A percentile compares a stretch with the other conserved stretches of the same genome.
Evolutionary conservation across 257 asterid genomes (phyloP).

Genomic region (Solanum microdontum): DNA sequence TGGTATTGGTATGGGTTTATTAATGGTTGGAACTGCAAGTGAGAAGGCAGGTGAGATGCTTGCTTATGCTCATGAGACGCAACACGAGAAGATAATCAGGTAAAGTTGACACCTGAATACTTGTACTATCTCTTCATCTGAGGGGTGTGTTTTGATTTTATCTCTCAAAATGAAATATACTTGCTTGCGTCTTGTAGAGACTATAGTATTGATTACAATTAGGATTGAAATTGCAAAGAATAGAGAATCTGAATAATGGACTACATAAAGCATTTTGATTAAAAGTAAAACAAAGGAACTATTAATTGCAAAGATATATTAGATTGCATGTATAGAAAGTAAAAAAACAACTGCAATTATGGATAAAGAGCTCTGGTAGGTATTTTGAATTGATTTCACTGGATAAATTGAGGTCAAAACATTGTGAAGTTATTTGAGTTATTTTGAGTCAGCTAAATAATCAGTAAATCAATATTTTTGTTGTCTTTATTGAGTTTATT

Average conservation of each 20-base stretch:
- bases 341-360: background rate
- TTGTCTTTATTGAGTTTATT: background rate
- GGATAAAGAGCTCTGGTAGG: background rate
- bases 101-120: slow-evolving; percentile 8
- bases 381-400: background rate
- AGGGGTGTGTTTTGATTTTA: background rate
- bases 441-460: background rate
- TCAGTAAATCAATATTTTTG: background rate
- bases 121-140: background rate
- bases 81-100: slow-evolving; percentile 95
- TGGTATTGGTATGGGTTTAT: slow-evolving; percentile 91
- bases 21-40: slow-evolving; percentile 95
- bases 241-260: background rate
- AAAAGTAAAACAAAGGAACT: background rate
- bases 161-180: background rate
- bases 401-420: background rate
- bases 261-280: background rate
- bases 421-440: background rate
- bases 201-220: background rate
- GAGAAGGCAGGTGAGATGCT: slow-evolving; percentile 95
- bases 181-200: background rate
- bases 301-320: background rate
- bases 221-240: background rate
- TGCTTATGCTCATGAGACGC: slow-evolving; percentile 95
- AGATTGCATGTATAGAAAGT: background rate